A percentile compares a stretch with the other conserved stretches of the same genome.
Evolutionary conservation across 306 rosid genomes (phyloP).

Genomic region (Rosa chinensis): DNA sequence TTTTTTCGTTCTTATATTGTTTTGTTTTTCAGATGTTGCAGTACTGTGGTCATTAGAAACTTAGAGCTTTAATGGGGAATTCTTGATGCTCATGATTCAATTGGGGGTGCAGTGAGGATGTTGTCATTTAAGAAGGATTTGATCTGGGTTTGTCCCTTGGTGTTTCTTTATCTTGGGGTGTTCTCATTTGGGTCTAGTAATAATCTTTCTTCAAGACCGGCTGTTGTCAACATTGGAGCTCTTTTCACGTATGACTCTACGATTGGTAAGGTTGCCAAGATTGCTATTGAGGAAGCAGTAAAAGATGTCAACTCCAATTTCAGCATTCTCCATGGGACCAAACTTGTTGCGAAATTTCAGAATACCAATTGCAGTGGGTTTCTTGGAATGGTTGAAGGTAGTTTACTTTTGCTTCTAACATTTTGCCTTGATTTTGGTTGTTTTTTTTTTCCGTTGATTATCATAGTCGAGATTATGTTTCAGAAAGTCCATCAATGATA

Average conservation of each 20-base stretch:
- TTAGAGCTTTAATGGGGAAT: conserved; percentile 12
- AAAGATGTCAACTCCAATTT: conserved; percentile 75
- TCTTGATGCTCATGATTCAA: conserved; percentile 1
- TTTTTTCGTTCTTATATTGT: background rate
- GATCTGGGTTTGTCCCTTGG: conserved; percentile 27
- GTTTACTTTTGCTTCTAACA: conserved; percentile 5
- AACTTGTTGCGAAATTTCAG: conserved; percentile 44
- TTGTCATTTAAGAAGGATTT: conserved; percentile 38
- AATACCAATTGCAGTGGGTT: conserved; percentile 85
- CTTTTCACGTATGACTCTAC: conserved; percentile 66
- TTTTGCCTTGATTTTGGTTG: background rate
- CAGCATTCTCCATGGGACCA: conserved; percentile 54
- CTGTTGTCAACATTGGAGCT: conserved; percentile 68
- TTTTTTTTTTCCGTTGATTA: background rate
- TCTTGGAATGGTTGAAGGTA: conserved; percentile 82
- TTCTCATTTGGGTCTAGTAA: conserved; percentile 30
- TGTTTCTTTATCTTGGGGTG: conserved; percentile 25
- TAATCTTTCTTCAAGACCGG: conserved; percentile 54
- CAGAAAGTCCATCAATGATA: background rate
- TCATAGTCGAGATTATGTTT: background rate
- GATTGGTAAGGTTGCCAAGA: conserved; percentile 75
- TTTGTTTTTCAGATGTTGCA: background rate
- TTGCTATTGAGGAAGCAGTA: conserved; percentile 81
- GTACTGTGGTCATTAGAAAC: background rate
- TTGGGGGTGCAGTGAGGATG: conserved; percentile 14